Evolutionary conservation across 306 rosid species (phyloP), one percentile per base, ranked within the genome.

Genomic region (Fagus crenata): DNA sequence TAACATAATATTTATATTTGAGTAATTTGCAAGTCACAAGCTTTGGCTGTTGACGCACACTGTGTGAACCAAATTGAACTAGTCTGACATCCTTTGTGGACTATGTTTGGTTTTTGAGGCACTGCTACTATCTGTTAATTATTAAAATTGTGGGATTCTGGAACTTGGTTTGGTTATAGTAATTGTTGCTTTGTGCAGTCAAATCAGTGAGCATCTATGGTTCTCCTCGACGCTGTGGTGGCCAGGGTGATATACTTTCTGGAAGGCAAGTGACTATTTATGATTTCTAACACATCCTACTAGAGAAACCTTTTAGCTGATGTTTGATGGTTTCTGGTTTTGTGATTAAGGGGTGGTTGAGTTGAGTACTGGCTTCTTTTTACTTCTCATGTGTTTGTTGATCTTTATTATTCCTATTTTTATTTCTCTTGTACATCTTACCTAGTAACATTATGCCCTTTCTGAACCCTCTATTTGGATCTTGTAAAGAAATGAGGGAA

Each of bases 181-280:
- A 11, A 59, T 55, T 15, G 35, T 61, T 51, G 53, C 31, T 71
- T 54, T 60, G 4, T 84, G 86, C 91, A 93, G 98, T 91, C 64
- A 84, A 82, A 81, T 89, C 96, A 69, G 96, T 91, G 67, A 87
- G 93, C 84, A 81, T 91, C 72, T 88, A 86, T 53, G 97, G 98
- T 75, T 93, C 97, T 86, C 96, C 93, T 72, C 89, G 98, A 61
- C 93, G 98, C 68, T 93, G 97, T 74, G 96, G 97, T 53, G 98
- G 97, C 74, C 98, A 93, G 82, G 98, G 98, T 49, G 98, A 93
- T 80, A 89, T 93, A 79, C 98, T 93, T 82, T 91, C 93, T 79
- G 98, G 98, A 89, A 93, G 97, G 98, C 84, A 89, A 85, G 98
- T 84, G 32, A 43, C 51, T 54, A 9, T 41, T 49, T 76, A 61